A percentile compares a stretch with the other conserved stretches of the same genome.
phyloP scores from a whole-genome alignment of 495 filamentous ascomycete species.

The Geopyxis carbonaria region DNA sequence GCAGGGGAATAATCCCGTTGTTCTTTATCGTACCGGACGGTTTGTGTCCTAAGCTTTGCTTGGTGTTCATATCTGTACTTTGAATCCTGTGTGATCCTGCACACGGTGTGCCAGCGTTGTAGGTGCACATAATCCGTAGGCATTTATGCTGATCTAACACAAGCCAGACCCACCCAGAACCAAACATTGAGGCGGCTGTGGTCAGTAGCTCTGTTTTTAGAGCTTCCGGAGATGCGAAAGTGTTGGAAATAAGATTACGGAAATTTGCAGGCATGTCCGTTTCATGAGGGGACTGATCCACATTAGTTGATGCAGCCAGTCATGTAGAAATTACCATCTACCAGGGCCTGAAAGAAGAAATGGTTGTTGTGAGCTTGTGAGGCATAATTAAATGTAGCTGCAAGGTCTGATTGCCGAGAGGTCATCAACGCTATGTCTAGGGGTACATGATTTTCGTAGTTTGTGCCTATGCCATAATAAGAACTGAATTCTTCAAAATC shows the following conservation, averaged over 20 bases:
- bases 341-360: slow-evolving; percentile 70
- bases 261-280: slow-evolving; percentile 6
- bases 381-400: slow-evolving; percentile 81
- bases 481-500: no score
- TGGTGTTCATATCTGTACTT: slow-evolving; percentile 61
- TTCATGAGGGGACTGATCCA: slow-evolving; percentile 7
- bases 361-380: slow-evolving; percentile 94
- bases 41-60: slow-evolving; percentile 20
- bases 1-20: slow-evolving; percentile 47
- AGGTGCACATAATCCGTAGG: slow-evolving; percentile 69
- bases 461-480: slow-evolving; percentile 41
- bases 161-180: slow-evolving; percentile 92
- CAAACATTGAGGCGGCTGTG: slow-evolving; percentile 84
- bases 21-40: neutral
- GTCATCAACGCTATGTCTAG: slow-evolving; percentile 56
- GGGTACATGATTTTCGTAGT: slow-evolving; percentile 37
- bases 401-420: slow-evolving; percentile 58
- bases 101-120: slow-evolving; percentile 80
- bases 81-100: slow-evolving; percentile 70
- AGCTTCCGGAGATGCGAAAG: slow-evolving; percentile 67
- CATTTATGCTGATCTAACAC: slow-evolving; percentile 35
- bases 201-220: slow-evolving; percentile 60
- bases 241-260: slow-evolving; percentile 18
- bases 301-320: neutral
- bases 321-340: slow-evolving; percentile 21